These are phyloP conservation scores for Clitoria ternatea DNA, from an alignment of 306 rosid species.

Conservation along the genomic window DNA sequence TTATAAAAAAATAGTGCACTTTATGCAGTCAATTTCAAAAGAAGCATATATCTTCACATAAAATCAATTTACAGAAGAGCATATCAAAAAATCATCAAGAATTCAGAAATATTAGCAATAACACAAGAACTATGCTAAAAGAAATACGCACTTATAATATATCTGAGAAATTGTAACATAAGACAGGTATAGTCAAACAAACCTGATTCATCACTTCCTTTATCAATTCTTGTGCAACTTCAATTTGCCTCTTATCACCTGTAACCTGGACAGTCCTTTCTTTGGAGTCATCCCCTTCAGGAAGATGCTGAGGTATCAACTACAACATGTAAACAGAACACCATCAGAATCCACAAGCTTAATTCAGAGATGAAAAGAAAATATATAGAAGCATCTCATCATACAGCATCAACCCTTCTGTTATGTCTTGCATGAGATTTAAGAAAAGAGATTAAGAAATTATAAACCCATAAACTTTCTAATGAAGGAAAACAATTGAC, in stretches of 20 bases:
- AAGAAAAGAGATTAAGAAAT: not conserved
- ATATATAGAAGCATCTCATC: not conserved
- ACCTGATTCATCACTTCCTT: slow-evolving; percentile 98
- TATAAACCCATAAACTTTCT: not conserved
- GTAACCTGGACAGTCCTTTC: slow-evolving; percentile 90
- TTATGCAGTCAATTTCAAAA: not conserved
- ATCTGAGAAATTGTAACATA: slow-evolving; percentile 2
- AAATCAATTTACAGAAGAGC: not conserved
- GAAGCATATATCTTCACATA: not conserved
- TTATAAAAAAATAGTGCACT: not conserved
- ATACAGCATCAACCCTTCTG: not conserved
- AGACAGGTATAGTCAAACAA: slow-evolving; percentile 21
- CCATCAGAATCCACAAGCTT: not conserved
- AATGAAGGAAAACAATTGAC: not conserved
- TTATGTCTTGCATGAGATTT: not conserved
- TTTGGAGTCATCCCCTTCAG: slow-evolving; percentile 88
- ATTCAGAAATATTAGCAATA: not conserved
- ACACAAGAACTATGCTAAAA: not conserved
- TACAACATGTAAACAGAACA: slow-evolving; percentile 24
- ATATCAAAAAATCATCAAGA: not conserved
- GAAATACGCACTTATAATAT: not conserved
- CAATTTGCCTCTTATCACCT: slow-evolving; percentile 90
- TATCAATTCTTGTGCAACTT: slow-evolving; percentile 78
- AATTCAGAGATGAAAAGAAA: not conserved
- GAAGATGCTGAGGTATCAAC: slow-evolving; percentile 97